These are phyloP conservation scores for Monilinia laxa DNA, from an alignment of 2,329 filamentous ascomycete genomes.

Conservation along the genomic window DNA sequence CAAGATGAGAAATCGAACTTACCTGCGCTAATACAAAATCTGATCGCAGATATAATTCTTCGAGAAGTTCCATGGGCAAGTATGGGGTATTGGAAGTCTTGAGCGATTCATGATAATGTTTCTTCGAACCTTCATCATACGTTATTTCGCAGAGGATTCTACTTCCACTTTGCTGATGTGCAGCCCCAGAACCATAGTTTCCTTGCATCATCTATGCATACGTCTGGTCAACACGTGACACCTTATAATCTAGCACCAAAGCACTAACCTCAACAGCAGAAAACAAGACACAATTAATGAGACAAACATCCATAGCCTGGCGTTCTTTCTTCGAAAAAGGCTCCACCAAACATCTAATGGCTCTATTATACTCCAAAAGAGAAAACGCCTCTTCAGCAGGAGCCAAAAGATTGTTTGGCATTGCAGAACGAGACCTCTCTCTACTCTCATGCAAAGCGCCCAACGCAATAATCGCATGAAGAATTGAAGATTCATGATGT, in stretches of 20 bases:
- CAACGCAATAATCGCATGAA: slow-evolving; percentile 5
- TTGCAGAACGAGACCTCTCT: neutral
- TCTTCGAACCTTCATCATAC: slow-evolving; percentile 22
- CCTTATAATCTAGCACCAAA: neutral
- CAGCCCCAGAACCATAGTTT: slow-evolving; percentile 25
- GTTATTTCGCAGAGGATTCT: slow-evolving; percentile 32
- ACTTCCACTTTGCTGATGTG: slow-evolving; percentile 30
- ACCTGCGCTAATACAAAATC: slow-evolving; percentile 29
- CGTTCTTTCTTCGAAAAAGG: neutral
- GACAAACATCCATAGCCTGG: slow-evolving; percentile 17
- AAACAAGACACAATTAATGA: slow-evolving; percentile 16
- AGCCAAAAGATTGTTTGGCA: neutral
- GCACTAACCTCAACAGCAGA: slow-evolving; percentile 12
- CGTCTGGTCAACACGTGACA: neutral
- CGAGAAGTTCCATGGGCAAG: slow-evolving; percentile 26
- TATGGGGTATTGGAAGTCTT: slow-evolving; percentile 23
- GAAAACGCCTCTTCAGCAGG: slow-evolving; percentile 4
- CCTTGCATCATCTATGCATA: slow-evolving; percentile 29
- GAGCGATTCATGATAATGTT: slow-evolving; percentile 23
- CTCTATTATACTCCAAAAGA: slow-evolving; percentile 8
- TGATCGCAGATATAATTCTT: slow-evolving; percentile 29
- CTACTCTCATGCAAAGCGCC: slow-evolving; percentile 9
- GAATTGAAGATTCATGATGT: slow-evolving; percentile 5
- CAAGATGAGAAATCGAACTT: slow-evolving; percentile 10
- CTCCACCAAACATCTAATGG: slow-evolving; percentile 8